Conservation (phyloP, 140 eudicot species). For the Cichorium intybus region DNA sequence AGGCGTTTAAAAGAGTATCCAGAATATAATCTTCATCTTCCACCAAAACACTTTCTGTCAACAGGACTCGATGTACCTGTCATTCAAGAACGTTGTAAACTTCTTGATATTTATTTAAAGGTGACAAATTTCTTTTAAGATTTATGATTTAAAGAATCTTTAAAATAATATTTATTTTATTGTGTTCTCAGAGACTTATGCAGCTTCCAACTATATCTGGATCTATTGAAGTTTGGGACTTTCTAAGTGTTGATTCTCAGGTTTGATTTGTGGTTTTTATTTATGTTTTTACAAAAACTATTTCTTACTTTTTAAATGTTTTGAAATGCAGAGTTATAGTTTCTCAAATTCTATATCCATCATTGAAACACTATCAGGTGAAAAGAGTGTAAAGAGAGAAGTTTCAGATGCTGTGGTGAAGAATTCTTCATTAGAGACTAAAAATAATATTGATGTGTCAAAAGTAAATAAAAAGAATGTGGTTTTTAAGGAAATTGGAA, state of each 20-base stretch:
- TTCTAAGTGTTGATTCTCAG: conserved; percentile 99
- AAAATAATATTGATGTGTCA: conserved; percentile 40
- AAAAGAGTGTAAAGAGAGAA: conserved; percentile 40
- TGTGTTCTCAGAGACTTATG: conserved; percentile 76
- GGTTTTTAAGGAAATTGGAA: conserved; percentile 34
- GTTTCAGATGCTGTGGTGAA: conserved; percentile 37
- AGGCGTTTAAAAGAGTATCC: conserved; percentile 93
- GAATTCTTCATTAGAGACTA: conserved; percentile 35
- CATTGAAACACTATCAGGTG: conserved; percentile 79
- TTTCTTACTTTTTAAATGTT: conserved; percentile 23
- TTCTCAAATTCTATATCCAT: conserved; percentile 85
- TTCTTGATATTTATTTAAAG: conserved; percentile 91
- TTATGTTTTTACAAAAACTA: conserved; percentile 1
- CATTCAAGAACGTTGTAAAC: conserved; percentile 85
- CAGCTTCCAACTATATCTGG: conserved; percentile 85
- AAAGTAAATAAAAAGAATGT: conserved; percentile 34
- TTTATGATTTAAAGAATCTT: conserved; percentile 5
- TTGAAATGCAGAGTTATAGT: conserved; percentile 65
- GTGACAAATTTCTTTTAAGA: conserved; percentile 32
- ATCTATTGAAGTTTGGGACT: conserved; percentile 99
- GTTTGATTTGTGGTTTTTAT: conserved; percentile 40
- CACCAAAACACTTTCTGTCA: conserved; percentile 96
- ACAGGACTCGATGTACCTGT: conserved; percentile 88
- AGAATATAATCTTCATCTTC: conserved; percentile 93
- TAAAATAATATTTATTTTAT: too few relatives aligned